Evolutionary conservation across 1,284 basidiomycete species (phyloP), one percentile per base, ranked within the genome.

Genomic region (Rhodotorula sp.): DNA sequence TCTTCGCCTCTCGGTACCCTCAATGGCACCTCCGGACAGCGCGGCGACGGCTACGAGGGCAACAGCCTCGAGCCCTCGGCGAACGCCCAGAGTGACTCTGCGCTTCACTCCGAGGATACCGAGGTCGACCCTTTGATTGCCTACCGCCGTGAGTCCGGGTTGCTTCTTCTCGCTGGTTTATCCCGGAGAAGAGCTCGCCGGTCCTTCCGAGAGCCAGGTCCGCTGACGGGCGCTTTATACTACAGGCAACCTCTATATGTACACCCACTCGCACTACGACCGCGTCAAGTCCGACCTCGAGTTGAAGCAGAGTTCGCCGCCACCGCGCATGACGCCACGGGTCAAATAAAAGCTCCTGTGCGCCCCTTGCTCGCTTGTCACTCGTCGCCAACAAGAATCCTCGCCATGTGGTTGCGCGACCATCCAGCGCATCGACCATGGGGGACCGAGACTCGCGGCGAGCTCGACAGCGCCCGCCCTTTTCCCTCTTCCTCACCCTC

Each of bases 201-300:
- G 1, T 18, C 6, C 10, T 5, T 15, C 10, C 51, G 20, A 51
- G 45, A 6, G 10, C 33, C 33, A 37, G 6, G 6, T 37, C 33
- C 37, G 33, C 55, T 33, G n/a, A 20, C 15, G 26, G 18, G 15
- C 10, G 18, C 12, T 44, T 12, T 33, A 24, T 12, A 42, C 37
- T 17, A n/a, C 70, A 68, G 64, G 62, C 20, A 60, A 53, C 30
- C 49, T 71, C 26, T 64, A 68, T 51, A 22, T 18, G n/a, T 71
- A 71, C 64, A 65, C 66, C 26, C 42, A 60, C 12, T 49, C 46
- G 26, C 66, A 66, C 12, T 71, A 65, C 62, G 66, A 64, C 44
- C 64, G 62, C 42, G 67, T 71, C 69, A 67, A 71, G 62, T n/a
- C 12, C n/a, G 66, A 68, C 60, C 55, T 71, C 26, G 66, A 71